Conservation (phyloP, 768 basidiomycete species). For the Chlorophyllum brunneum region DNA sequence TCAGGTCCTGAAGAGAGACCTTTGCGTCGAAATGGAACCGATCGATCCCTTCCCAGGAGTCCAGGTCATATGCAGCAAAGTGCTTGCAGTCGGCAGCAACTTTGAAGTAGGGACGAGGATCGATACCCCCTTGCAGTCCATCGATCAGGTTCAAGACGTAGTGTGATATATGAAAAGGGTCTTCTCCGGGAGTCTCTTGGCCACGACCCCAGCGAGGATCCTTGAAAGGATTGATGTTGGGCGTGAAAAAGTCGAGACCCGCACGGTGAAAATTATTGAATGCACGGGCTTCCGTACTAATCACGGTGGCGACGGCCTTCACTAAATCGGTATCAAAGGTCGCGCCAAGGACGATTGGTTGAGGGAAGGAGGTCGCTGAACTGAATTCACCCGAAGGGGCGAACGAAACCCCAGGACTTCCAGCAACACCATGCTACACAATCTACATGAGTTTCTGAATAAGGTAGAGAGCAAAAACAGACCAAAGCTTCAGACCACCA, state of each 20-base stretch:
- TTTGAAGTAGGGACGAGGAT: slow-evolving; percentile 47
- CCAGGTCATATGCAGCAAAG: slow-evolving; percentile 56
- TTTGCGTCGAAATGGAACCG: slow-evolving; percentile 50
- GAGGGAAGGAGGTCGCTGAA: slow-evolving; percentile 56
- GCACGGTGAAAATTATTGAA: slow-evolving; percentile 53
- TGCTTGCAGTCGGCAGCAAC: slow-evolving; percentile 59
- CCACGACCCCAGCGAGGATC: slow-evolving; percentile 64
- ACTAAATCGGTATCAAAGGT: slow-evolving; percentile 54
- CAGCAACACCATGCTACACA: slow-evolving; percentile 50
- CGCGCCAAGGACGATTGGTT: slow-evolving; percentile 51
- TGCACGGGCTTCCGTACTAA: slow-evolving; percentile 55
- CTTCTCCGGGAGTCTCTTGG: slow-evolving; percentile 61
- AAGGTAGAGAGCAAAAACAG: slow-evolving; percentile 14
- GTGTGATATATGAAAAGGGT: slow-evolving; percentile 47
- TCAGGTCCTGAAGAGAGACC: slow-evolving; percentile 52
- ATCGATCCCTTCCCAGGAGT: slow-evolving; percentile 48
- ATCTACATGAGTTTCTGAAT: not conserved
- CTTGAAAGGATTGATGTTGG: slow-evolving; percentile 56
- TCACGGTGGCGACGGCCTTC: slow-evolving; percentile 42
- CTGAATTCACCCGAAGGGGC: slow-evolving; percentile 47
- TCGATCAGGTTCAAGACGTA: slow-evolving; percentile 52
- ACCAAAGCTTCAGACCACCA: slow-evolving; percentile 64
- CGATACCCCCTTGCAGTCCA: slow-evolving; percentile 55
- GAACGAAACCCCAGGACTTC: slow-evolving; percentile 49
- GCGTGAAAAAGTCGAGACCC: slow-evolving; percentile 55